Conservation (phyloP, 805 yeast species). For the Saturnispora quitensis region DNA sequence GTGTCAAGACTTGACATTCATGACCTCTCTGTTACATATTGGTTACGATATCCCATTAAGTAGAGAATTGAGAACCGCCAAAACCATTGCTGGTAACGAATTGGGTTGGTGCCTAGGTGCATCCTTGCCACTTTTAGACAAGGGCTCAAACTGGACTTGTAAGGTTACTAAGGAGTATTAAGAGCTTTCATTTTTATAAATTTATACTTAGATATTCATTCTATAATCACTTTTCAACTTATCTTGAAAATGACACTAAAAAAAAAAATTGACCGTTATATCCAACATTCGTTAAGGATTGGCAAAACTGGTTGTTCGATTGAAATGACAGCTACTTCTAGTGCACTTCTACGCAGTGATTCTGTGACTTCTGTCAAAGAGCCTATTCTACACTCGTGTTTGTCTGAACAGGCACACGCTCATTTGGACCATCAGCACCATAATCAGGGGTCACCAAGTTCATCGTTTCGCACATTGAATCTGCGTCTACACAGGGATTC, state of each 20-base stretch:
- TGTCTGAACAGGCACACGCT: conserved; percentile 1
- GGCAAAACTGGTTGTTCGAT: conserved; percentile 34
- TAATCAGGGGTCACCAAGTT: background rate
- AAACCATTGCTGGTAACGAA: conserved; percentile 81
- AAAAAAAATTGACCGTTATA: background rate
- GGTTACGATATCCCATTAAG: conserved; percentile 91
- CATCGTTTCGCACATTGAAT: conserved; percentile 2
- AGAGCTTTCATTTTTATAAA: background rate
- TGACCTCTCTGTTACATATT: conserved; percentile 83
- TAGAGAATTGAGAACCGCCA: conserved; percentile 88
- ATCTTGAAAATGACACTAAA: background rate
- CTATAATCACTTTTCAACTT: background rate
- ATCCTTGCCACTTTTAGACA: conserved; percentile 78
- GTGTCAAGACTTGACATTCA: conserved; percentile 89
- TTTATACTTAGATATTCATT: background rate
- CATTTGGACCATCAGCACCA: background rate
- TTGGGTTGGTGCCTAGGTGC: conserved; percentile 99
- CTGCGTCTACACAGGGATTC: background rate
- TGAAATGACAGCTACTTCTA: background rate
- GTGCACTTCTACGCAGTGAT: conserved; percentile 3
- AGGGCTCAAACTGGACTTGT: conserved; percentile 64
- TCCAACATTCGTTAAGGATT: background rate
- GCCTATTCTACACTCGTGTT: conserved; percentile 9
- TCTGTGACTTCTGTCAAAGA: conserved; percentile 2
- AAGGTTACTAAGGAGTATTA: conserved; percentile 28